Evolutionary conservation across 2,329 filamentous ascomycete species (phyloP), one percentile per base, ranked within the genome.

Genomic region (Ilyonectria robusta): DNA sequence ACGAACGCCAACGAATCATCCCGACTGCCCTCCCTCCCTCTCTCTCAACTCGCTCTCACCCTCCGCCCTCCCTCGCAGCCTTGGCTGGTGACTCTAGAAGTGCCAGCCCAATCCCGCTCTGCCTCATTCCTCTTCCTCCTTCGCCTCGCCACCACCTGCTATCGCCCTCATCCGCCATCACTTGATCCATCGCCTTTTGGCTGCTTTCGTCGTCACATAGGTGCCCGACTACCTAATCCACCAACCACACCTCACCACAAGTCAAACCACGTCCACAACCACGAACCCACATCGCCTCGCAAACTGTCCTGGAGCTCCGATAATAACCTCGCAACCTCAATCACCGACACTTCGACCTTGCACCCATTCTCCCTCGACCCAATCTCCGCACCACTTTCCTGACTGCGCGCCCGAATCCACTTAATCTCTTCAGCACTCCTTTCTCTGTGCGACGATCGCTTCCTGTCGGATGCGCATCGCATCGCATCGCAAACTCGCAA

Each of bases 391-490:
- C 11, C 35, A n/a, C 44, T 54, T 33, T 47, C 33, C 26, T 37
- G 48, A 40, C 59, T 59, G 54, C 55, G 59, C 59, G 33, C 54
- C 54, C 46, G 59, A 66, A 59, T 62, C 51, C 57, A 59, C 62
- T 60, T 54, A 62, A 67, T 59, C 60, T 31, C 51, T 33, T 62
- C 44, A 35, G 35, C 33, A 29, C 35, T 66, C 62, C 55, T 64
- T 51, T 59, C 59, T 59, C 31, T 56, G 69, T 68, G 68, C 73
- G 70, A 67, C 72, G 59, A 69, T 63, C 61, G 69, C 71, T 33
- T 73, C 60, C 67, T 68, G 47, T 70, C 77, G 75, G 74, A 83
- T 83, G 82, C 79, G 80, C 78, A 77, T 79, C 76, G 77, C 77
- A 77, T 79, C 76, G 77, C 77, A 77, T 76, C 70, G 66, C 69